These are phyloP conservation scores for Coemansia sp. DNA, from an alignment of 192 early-diverging fungal genomes.

Conservation along the genomic window DNA sequence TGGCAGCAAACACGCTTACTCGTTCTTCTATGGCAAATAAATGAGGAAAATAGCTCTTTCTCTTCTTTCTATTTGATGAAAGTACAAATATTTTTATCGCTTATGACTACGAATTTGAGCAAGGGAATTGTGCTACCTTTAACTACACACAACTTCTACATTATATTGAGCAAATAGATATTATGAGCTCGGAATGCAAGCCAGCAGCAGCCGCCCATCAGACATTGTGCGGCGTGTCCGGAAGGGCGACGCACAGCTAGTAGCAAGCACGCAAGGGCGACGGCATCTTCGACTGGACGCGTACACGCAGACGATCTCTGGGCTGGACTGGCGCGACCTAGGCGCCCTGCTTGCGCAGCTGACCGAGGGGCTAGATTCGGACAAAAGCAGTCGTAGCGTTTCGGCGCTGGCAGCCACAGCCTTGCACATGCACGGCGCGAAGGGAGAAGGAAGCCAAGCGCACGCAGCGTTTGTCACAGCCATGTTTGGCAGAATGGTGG, in stretches of 20 bases:
- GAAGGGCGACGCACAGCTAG: slow-evolving; percentile 22
- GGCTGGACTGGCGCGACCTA: slow-evolving; percentile 37
- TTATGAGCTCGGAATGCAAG: neutral
- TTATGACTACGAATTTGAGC: too few relatives aligned
- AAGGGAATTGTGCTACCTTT: neutral
- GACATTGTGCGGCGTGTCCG: slow-evolving; percentile 24
- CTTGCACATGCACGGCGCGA: neutral
- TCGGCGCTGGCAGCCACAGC: slow-evolving; percentile 17
- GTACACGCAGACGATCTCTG: slow-evolving; percentile 8
- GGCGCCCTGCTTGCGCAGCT: slow-evolving; percentile 33
- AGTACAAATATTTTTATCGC: too few relatives aligned
- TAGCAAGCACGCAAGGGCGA: neutral
- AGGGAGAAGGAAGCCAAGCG: neutral
- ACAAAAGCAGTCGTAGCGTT: slow-evolving; percentile 2
- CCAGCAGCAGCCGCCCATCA: slow-evolving; percentile 1
- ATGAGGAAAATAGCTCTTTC: too few relatives aligned
- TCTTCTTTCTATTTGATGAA: too few relatives aligned
- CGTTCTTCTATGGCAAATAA: too few relatives aligned
- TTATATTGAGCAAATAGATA: neutral
- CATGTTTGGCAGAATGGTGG: slow-evolving; percentile 16
- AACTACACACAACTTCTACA: neutral
- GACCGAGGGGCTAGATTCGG: neutral
- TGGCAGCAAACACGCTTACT: too few relatives aligned
- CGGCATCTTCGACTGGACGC: slow-evolving; percentile 18
- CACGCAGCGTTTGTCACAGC: slow-evolving; percentile 22